Percentiles rank a stretch among this genome's conserved stretches.
Evolutionary conservation across 2,329 filamentous ascomycete genomes (phyloP).

Genomic region (Xylariaceae sp.): DNA sequence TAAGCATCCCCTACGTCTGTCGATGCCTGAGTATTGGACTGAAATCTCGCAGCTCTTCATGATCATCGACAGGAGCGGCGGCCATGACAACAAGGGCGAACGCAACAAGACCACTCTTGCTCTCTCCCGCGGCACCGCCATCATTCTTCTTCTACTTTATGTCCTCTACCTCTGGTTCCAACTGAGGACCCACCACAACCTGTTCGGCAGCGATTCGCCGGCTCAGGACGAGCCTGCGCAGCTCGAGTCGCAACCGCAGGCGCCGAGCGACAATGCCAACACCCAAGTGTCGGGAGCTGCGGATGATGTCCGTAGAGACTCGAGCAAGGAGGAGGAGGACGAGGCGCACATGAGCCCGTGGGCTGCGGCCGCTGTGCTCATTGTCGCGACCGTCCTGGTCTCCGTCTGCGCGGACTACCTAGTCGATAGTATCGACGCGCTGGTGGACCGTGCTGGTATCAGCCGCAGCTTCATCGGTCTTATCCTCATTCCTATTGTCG

Average conservation of each 20-base stretch:
- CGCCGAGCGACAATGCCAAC: conserved; percentile 5
- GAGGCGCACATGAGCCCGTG: conserved; percentile 50
- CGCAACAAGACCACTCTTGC: conserved; percentile 55
- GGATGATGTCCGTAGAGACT: conserved; percentile 20
- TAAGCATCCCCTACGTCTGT: conserved; percentile 23
- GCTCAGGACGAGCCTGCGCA: conserved; percentile 7
- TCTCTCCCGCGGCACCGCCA: conserved; percentile 67
- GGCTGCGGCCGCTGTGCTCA: conserved; percentile 58
- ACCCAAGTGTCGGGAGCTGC: background rate
- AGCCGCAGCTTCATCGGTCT: conserved; percentile 77
- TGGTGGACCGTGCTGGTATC: conserved; percentile 62
- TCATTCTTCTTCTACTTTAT: conserved; percentile 69
- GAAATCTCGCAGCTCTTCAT: conserved; percentile 49
- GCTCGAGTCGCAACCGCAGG: conserved; percentile 8
- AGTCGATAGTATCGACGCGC: conserved; percentile 65
- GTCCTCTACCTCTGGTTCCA: conserved; percentile 73
- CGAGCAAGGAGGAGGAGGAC: conserved; percentile 33
- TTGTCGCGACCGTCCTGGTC: conserved; percentile 62
- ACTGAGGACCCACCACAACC: conserved; percentile 62
- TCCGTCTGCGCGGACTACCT: conserved; percentile 70
- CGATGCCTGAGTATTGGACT: conserved; percentile 4
- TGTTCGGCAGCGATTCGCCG: conserved; percentile 54
- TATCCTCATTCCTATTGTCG: conserved; percentile 71
- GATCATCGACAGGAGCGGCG: conserved; percentile 41
- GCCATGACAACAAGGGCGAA: conserved; percentile 25